Conservation (phyloP, 192 early-diverging fungal genomes). For the Gorgonomyces haynaldii region DNA sequence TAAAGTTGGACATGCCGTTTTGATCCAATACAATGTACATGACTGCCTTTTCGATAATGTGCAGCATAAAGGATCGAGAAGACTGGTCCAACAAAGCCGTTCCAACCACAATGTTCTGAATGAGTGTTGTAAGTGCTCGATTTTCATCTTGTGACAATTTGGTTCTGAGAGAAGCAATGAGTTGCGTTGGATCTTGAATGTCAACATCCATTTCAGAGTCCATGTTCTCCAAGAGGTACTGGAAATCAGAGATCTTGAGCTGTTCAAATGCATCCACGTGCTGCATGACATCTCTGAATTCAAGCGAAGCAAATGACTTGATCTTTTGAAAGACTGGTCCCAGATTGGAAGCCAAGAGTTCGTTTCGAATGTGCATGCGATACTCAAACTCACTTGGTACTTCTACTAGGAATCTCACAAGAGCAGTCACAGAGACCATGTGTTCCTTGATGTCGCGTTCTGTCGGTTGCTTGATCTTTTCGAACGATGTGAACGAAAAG, state of each 20-base stretch:
- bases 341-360: constrained; percentile 26
- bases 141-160: constrained; percentile 7
- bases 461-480: constrained; percentile 19
- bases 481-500: constrained; percentile 8
- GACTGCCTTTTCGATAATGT: constrained; percentile 9
- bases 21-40: constrained; percentile 5
- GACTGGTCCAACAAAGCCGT: constrained; percentile 17
- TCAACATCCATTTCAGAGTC: constrained; percentile 20
- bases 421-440: constrained; percentile 24
- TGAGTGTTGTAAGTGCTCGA: constrained; percentile 14
- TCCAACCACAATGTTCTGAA: constrained; percentile 28
- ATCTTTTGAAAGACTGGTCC: not conserved
- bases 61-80: constrained; percentile 11
- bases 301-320: not conserved
- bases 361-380: constrained; percentile 29
- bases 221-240: constrained; percentile 28
- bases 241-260: constrained; percentile 18
- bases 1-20: constrained; percentile 3
- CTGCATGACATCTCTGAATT: constrained; percentile 25
- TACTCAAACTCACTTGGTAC: constrained; percentile 31
- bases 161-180: constrained; percentile 19
- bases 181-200: constrained; percentile 21
- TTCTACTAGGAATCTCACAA: constrained; percentile 28
- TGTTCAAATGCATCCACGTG: constrained; percentile 29
- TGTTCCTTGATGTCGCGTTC: constrained; percentile 30